Conservation (phyloP, 139 green algal species). For the Ettlia oleoabundans region DNA sequence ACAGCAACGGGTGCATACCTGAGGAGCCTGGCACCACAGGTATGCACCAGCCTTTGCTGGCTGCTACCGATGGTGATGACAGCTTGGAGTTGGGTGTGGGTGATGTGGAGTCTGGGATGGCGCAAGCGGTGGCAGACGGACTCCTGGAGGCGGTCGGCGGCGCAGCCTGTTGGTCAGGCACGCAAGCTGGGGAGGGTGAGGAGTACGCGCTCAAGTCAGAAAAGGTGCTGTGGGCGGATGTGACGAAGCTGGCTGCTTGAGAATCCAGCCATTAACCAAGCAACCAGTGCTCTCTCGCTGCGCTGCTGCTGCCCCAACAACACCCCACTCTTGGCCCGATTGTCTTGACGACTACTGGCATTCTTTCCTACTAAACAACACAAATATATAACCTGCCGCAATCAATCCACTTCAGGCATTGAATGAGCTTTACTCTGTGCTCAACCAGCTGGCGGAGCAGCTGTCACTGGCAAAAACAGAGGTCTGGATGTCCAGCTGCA, state of each 20-base stretch:
- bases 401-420: conserved; percentile 21
- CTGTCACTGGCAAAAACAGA: conserved; percentile 9
- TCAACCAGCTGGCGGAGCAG: background rate
- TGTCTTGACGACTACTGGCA: background rate
- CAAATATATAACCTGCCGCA: background rate
- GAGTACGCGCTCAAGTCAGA: background rate
- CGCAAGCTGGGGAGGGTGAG: background rate
- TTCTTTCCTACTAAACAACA: background rate
- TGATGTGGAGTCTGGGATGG: background rate
- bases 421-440: background rate
- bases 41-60: too few relatives aligned
- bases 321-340: too few relatives aligned
- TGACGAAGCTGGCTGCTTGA: too few relatives aligned
- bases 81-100: too few relatives aligned
- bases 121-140: too few relatives aligned
- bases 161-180: background rate
- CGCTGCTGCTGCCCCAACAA: background rate
- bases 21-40: too few relatives aligned
- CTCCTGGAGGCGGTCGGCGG: too few relatives aligned
- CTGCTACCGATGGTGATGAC: too few relatives aligned
- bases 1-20: too few relatives aligned
- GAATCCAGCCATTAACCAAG: too few relatives aligned
- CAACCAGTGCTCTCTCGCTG: too few relatives aligned
- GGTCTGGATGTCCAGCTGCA: conserved; percentile 2
- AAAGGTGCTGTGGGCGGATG: conserved; percentile 20